Conservation (phyloP, 371 early-diverging fungal species). For the Mucor irregularis region DNA sequence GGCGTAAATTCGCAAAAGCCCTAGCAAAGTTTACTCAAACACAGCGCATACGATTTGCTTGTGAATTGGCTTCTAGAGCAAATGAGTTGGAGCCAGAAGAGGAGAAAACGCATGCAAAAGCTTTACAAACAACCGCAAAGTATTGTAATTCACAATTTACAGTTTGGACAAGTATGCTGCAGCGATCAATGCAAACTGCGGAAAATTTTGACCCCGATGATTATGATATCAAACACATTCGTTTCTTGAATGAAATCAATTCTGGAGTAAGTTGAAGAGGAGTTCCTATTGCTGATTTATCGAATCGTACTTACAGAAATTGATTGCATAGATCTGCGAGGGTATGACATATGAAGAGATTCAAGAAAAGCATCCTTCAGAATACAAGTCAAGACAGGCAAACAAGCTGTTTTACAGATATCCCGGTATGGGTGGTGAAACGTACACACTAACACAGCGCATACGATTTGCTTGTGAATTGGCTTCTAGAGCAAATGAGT, state of each 20-base stretch:
- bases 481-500: conserved; percentile 20
- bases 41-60: conserved; percentile 42
- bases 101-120: conserved; percentile 17
- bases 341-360: no score
- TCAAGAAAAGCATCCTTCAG: conserved; percentile 64
- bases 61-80: conserved; percentile 31
- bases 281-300: no score
- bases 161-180: conserved; percentile 80
- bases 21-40: conserved; percentile 65
- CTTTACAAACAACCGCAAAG: conserved; percentile 26
- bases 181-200: conserved; percentile 71
- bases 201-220: conserved; percentile 68
- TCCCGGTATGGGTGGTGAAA: conserved; percentile 86
- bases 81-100: conserved; percentile 29
- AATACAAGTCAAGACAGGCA: conserved; percentile 60
- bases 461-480: conserved; percentile 40
- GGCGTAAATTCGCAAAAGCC: conserved; percentile 65
- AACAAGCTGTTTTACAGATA: conserved; percentile 83
- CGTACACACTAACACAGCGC: conserved; percentile 59
- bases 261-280: conserved; percentile 71
- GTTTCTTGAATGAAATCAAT: conserved; percentile 82
- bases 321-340: no score
- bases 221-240: conserved; percentile 70
- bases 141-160: conserved; percentile 46
- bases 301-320: no score